These are phyloP conservation scores for Aegilops umbellulata DNA, from an alignment of 176 grass and related monocot species.

Conservation along the genomic window DNA sequence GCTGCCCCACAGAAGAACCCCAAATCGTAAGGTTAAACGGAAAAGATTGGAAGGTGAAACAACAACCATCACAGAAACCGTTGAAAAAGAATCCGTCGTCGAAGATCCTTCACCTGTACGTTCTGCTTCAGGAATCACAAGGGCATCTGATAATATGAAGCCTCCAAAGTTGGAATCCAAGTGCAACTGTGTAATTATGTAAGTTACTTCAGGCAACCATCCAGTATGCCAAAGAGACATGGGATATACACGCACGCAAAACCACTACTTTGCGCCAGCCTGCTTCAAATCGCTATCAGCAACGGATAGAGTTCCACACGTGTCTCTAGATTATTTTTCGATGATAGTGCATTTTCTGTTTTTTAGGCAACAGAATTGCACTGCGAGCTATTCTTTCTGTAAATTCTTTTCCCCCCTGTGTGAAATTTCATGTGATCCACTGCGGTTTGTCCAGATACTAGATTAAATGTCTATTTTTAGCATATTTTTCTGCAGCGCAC, in stretches of 20 bases:
- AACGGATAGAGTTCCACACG: background rate
- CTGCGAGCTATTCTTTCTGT: conserved; percentile 57
- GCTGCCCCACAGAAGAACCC: conserved; percentile 37
- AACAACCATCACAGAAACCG: conserved; percentile 18
- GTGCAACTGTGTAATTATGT: conserved; percentile 98
- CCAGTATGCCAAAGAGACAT: background rate
- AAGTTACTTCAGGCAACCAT: conserved; percentile 14
- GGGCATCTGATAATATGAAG: conserved; percentile 56
- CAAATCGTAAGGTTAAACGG: conserved; percentile 69
- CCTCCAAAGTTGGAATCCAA: conserved; percentile 88
- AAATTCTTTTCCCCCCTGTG: conserved; percentile 20
- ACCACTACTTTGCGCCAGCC: background rate
- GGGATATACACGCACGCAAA: background rate
- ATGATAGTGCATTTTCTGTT: conserved; percentile 40
- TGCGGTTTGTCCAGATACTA: conserved; percentile 25
- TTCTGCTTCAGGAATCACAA: conserved; percentile 41
- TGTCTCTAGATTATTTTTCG: conserved; percentile 33
- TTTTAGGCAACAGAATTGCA: conserved; percentile 53
- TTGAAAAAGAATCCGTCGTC: conserved; percentile 11
- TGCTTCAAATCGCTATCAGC: background rate
- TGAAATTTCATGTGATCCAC: conserved; percentile 22
- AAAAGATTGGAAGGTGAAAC: conserved; percentile 79
- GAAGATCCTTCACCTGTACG: conserved; percentile 38
- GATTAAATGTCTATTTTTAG: conserved; percentile 27
- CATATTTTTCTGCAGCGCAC: conserved; percentile 18